These are phyloP conservation scores for Chrysopogon serrulatus DNA, from an alignment of 176 grass and related monocot genomes.

Conservation along the genomic window DNA sequence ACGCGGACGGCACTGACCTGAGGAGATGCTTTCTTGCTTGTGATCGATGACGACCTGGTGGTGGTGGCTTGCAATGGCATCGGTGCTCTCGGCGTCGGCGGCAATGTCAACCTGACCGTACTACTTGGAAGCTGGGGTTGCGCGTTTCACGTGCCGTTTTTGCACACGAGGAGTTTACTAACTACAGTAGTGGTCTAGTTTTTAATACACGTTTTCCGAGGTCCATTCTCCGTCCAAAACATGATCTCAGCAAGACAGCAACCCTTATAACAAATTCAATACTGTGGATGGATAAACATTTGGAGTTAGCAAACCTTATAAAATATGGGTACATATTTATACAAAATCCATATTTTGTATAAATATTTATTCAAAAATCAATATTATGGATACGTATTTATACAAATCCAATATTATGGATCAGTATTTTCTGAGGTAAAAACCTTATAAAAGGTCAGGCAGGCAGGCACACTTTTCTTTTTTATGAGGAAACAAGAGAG, in stretches of 20 bases:
- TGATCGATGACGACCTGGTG: not conserved
- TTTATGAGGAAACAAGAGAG: not conserved
- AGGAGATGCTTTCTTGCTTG: not conserved
- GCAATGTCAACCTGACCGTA: not conserved
- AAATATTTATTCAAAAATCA: too few species aligned
- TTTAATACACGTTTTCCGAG: not conserved
- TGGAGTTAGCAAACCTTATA: not conserved
- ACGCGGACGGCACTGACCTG: not conserved
- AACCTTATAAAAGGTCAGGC: not conserved
- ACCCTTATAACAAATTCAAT: not conserved
- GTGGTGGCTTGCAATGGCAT: not conserved
- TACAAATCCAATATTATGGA: not conserved
- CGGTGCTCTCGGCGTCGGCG: not conserved
- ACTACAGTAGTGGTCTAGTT: not conserved
- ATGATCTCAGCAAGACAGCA: not conserved
- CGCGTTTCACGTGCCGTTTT: not conserved
- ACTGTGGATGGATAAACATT: too few species aligned
- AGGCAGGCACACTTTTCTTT: not conserved
- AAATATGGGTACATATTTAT: not conserved
- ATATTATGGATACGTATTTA: not conserved
- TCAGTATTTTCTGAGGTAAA: not conserved
- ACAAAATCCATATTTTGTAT: not conserved
- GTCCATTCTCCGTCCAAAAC: not conserved
- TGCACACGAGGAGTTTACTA: not conserved
- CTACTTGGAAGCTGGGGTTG: not conserved